Base-by-base conservation (phyloP, 345 rosid genomes). In the Psidium friedrichsthalianum region DNA sequence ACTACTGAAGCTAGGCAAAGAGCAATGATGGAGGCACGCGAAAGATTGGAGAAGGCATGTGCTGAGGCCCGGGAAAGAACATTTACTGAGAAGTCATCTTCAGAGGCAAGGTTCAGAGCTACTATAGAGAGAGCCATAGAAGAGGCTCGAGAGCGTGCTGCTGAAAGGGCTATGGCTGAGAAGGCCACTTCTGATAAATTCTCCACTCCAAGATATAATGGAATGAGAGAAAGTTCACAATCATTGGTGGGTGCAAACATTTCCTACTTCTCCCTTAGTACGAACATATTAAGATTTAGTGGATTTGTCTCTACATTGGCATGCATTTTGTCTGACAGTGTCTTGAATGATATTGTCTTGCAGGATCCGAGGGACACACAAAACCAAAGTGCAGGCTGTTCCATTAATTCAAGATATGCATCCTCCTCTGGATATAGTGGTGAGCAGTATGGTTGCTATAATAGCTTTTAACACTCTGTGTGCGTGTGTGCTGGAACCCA, bases 71-170 rank as follows among this genome's bases (percentile, higher is more conserved):
- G 95, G 89, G 98, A 94, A 86, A 95, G 90, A 87, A 91, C 98
- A 54, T 86, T 88, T 13, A 90, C 89, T 85, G 95, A 95, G 74
- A 93, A 91, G 87, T 42, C 89, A 80, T 82, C 94, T 52, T 84
- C 81, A 13, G 99, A 95, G 74, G 94, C 94, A 84, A 92, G 94
- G 89, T 84, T 93, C 82, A 92, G 93, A 51, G 96, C 96, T 87
- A 98, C 96, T 29, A 96, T 95, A 61, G 99, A 95, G 91, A 93
- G 97, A 92, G 99, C 98, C 74, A 92, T 95, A 11, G 86, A 95
- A n/a, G 99, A 95, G 92, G 99, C 95, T 85, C 95, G 98, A 64
- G 96, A 92, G 89, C 98, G 98, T 86, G 98, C 98, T 93, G 91
- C 94, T 86, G 93, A 95, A 56, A 93, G 96, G 87, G 95, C 92